Percentiles rank a stretch among this genome's conserved stretches.
Evolutionary conservation across 371 early-diverging fungal species (phyloP).

Genomic region (Lichtheimia corymbifera): DNA sequence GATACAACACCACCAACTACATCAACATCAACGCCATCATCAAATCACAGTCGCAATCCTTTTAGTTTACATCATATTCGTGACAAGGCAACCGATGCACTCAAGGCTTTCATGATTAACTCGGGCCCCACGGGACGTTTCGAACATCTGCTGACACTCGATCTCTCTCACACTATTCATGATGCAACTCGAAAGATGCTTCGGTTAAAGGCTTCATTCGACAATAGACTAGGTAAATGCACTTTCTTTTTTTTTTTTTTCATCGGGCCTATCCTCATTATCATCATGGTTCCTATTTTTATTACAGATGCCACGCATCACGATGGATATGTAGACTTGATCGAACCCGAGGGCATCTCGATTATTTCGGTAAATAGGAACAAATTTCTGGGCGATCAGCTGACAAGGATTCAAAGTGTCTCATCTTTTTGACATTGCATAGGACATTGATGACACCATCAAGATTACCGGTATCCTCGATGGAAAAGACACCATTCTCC

Average conservation of each 20-base stretch:
- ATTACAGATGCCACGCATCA: slow-evolving; percentile 11
- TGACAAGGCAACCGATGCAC: slow-evolving; percentile 23
- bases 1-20: neutral
- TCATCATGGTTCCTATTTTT: no score
- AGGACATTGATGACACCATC: slow-evolving; percentile 68
- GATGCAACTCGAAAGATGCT: slow-evolving; percentile 9
- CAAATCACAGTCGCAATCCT: neutral
- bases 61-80: slow-evolving; percentile 11
- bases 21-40: neutral
- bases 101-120: slow-evolving; percentile 25
- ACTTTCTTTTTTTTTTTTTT: no score
- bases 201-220: slow-evolving; percentile 17
- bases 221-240: slow-evolving; percentile 13
- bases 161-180: slow-evolving; percentile 10
- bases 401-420: neutral
- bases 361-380: slow-evolving; percentile 46
- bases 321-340: slow-evolving; percentile 49
- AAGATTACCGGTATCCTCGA: slow-evolving; percentile 56
- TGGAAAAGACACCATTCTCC: slow-evolving; percentile 45
- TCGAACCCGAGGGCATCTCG: slow-evolving; percentile 53
- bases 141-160: slow-evolving; percentile 24
- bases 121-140: slow-evolving; percentile 40
- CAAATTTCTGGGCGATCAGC: neutral
- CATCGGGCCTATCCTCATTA: no score
- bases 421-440: neutral